Percentiles rank a stretch among this genome's conserved stretches.
Conservation (phyloP, 305 asterid species). For the Solanum hybrid region DNA sequence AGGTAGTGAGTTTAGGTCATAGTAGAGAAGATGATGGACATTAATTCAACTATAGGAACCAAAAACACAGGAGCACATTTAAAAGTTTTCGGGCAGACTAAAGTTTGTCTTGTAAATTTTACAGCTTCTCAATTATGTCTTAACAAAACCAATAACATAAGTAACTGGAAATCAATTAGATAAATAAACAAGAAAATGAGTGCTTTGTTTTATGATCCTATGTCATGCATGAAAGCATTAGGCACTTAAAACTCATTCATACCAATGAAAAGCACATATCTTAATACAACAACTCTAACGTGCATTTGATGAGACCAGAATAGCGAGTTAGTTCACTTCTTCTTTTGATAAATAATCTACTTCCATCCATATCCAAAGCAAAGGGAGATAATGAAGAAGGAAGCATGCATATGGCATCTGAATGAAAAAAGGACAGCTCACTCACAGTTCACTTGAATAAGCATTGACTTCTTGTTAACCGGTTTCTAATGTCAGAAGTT, state of each 20-base stretch:
- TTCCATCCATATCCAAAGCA: background rate
- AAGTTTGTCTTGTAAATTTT: background rate
- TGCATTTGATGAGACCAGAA: background rate
- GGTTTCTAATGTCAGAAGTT: background rate
- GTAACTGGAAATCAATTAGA: background rate
- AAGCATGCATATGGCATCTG: background rate
- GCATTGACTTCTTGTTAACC: background rate
- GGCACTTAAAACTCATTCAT: background rate
- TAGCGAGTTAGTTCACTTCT: background rate
- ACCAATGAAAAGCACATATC: background rate
- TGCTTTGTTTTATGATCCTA: background rate
- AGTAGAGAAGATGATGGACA: background rate
- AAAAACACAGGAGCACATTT: background rate
- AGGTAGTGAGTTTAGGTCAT: background rate
- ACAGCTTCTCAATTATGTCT: background rate
- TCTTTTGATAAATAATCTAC: background rate
- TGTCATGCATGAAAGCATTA: background rate
- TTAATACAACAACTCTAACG: background rate
- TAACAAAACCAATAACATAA: background rate
- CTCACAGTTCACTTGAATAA: background rate
- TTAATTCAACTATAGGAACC: background rate
- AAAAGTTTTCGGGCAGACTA: background rate
- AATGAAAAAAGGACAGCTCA: background rate
- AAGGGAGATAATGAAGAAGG: background rate
- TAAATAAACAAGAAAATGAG: background rate